Conservation (phyloP, 257 asterid genomes). For the Ligustrum vulgare region DNA sequence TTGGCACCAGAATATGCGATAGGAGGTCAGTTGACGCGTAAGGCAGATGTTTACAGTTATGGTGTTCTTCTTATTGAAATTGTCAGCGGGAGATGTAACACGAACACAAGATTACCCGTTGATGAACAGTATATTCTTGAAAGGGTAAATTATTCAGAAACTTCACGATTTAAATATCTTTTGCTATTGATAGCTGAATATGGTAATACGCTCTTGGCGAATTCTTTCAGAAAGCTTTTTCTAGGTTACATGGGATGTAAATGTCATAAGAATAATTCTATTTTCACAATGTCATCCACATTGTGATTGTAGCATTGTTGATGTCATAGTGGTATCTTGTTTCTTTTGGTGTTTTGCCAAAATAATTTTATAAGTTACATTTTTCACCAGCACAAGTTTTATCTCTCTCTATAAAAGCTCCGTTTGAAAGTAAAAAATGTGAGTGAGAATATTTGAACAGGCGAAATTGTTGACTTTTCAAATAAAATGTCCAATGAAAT, state of each 20-base stretch:
- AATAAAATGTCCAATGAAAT: too few relatives aligned
- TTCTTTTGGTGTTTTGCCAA: background rate
- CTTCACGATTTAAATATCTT: background rate
- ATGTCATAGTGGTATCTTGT: too few relatives aligned
- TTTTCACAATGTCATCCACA: too few relatives aligned
- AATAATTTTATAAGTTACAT: background rate
- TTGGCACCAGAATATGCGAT: constrained; percentile 98
- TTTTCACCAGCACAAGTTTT: background rate
- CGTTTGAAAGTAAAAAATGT: too few relatives aligned
- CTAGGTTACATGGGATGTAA: background rate
- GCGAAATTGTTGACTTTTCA: too few relatives aligned
- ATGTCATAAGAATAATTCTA: too few relatives aligned
- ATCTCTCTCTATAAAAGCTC: too few relatives aligned
- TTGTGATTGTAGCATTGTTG: too few relatives aligned
- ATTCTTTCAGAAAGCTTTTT: background rate
- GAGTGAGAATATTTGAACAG: too few relatives aligned
- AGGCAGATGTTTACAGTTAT: constrained; percentile 83
- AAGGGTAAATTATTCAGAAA: constrained; percentile 56
- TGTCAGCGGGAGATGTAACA: constrained; percentile 92
- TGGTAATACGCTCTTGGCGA: background rate
- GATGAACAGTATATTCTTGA: constrained; percentile 89
- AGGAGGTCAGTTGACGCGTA: constrained; percentile 84
- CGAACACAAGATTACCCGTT: constrained; percentile 71
- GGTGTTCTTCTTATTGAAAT: constrained; percentile 94
- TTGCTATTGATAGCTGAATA: background rate